Conservation (phyloP, 345 rosid genomes). For the Atalantia buxifolia region DNA sequence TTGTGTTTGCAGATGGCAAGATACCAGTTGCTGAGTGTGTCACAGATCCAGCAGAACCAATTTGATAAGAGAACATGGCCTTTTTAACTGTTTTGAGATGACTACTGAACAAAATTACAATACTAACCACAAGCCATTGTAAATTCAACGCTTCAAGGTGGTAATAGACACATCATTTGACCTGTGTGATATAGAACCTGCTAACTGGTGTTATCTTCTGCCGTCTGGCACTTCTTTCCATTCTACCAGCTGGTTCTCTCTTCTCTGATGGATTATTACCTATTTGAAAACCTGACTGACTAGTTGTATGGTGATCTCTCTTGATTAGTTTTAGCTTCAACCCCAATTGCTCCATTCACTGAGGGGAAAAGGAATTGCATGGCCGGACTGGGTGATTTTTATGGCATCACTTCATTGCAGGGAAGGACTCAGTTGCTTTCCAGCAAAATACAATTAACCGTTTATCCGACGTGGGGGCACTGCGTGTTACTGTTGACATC, state of each 20-base stretch:
- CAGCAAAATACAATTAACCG: constrained; percentile 3
- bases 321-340: constrained; percentile 9
- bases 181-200: constrained; percentile 22
- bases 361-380: constrained; percentile 7
- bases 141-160: constrained; percentile 30
- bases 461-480: not conserved
- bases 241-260: constrained; percentile 3
- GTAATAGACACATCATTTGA: constrained; percentile 28
- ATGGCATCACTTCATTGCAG: constrained; percentile 1
- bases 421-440: not conserved
- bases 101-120: constrained; percentile 3
- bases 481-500: not conserved
- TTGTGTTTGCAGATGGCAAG: constrained; percentile 34
- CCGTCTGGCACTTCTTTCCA: constrained; percentile 2
- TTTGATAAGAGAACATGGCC: constrained; percentile 17
- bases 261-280: not conserved
- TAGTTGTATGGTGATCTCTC: constrained; percentile 10
- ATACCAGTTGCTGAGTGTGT: constrained; percentile 21
- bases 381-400: not conserved
- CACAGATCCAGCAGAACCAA: constrained; percentile 16
- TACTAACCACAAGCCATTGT: constrained; percentile 25
- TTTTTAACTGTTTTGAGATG: constrained; percentile 12
- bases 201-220: constrained; percentile 27
- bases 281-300: not conserved
- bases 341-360: not conserved